Conservation (phyloP, 2,329 filamentous ascomycete species). For the Calonectria pteridis region DNA sequence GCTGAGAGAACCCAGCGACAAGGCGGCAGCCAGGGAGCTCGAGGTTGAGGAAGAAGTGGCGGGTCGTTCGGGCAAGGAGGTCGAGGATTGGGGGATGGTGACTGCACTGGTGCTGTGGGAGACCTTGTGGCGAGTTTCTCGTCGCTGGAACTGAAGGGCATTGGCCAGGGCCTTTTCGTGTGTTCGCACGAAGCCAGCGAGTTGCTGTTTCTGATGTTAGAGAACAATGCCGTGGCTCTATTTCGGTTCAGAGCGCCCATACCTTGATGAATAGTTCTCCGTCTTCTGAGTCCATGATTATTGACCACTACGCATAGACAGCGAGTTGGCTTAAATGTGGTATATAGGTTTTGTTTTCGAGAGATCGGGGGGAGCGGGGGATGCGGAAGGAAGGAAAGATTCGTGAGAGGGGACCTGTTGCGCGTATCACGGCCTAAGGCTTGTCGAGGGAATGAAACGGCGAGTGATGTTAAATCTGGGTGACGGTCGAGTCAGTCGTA, state of each 20-base stretch:
- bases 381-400: not conserved
- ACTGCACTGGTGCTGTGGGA: conserved; percentile 74
- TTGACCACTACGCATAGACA: conserved; percentile 50
- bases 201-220: conserved; percentile 73
- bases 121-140: conserved; percentile 78
- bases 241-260: conserved; percentile 41
- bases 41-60: conserved; percentile 77
- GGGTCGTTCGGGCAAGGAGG: conserved; percentile 69
- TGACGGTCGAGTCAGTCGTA: conserved; percentile 38
- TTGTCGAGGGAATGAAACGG: conserved; percentile 29
- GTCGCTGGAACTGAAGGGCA: conserved; percentile 83
- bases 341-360: conserved; percentile 1
- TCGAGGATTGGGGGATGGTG: conserved; percentile 66
- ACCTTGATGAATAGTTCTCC: conserved; percentile 91
- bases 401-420: conserved; percentile 18
- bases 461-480: conserved; percentile 29
- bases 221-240: conserved; percentile 24
- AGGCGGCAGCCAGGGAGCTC: conserved; percentile 82
- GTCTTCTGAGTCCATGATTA: conserved; percentile 88
- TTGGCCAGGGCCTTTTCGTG: conserved; percentile 98
- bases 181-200: conserved; percentile 95
- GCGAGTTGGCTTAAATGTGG: conserved; percentile 10
- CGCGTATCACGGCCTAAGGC: conserved; percentile 33
- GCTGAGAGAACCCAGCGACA: conserved; percentile 87
- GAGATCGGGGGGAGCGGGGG: conserved; percentile 7